Conservation (phyloP, 2,329 filamentous ascomycete genomes). For the Aspergillus spinulosporus region DNA sequence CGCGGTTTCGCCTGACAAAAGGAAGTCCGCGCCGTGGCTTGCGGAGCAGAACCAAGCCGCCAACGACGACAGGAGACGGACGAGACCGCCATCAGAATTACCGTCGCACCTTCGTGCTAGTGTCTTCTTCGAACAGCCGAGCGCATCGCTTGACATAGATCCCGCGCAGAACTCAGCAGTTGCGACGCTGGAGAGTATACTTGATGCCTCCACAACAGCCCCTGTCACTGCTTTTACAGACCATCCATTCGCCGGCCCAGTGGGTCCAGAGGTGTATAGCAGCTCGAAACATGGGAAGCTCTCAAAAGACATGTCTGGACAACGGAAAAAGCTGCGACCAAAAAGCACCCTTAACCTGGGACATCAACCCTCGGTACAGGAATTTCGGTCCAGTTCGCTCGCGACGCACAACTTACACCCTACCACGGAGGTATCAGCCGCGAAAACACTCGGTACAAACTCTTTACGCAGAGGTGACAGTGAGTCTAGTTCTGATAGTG, state of each 20-base stretch:
- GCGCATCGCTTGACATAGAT: conserved; percentile 56
- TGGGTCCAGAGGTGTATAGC: conserved; percentile 77
- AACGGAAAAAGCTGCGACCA: conserved; percentile 34
- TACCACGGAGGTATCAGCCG: conserved; percentile 25
- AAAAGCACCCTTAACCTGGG: conserved; percentile 30
- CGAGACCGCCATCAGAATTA: conserved; percentile 53
- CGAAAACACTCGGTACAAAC: conserved; percentile 23
- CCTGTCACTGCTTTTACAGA: conserved; percentile 92
- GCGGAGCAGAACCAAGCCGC: conserved; percentile 25
- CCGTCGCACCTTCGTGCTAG: conserved; percentile 88
- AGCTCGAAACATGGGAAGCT: conserved; percentile 32
- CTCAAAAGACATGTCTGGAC: conserved; percentile 25
- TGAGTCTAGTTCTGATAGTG: conserved; percentile 16
- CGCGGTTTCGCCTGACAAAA: conserved; percentile 57
- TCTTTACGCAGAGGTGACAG: conserved; percentile 20
- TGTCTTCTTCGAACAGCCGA: conserved; percentile 78
- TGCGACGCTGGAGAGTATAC: conserved; percentile 83
- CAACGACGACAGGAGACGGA: conserved; percentile 19
- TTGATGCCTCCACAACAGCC: conserved; percentile 83
- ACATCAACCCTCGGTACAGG: conserved; percentile 21
- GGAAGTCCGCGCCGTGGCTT: conserved; percentile 55
- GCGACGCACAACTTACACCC: conserved; percentile 15
- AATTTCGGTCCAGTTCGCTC: conserved; percentile 17
- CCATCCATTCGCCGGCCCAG: conserved; percentile 75
- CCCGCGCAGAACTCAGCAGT: conserved; percentile 77